Percentiles rank a stretch among this genome's conserved stretches.
These are phyloP conservation scores for Amorphotheca resinae DNA, from an alignment of 495 filamentous ascomycete species.

Conservation along the genomic window DNA sequence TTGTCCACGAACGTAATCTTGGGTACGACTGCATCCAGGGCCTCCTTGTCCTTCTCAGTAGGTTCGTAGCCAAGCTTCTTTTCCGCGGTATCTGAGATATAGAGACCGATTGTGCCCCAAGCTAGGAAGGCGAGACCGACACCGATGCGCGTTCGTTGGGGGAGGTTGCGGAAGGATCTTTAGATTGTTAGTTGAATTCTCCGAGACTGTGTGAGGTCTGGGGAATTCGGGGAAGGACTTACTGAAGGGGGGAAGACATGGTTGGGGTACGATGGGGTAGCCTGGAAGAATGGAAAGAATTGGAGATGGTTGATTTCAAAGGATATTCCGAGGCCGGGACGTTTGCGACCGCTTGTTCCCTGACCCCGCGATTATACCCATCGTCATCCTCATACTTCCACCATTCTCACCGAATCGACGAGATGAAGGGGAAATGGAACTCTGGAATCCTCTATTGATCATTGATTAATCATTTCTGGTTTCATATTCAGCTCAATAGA, in stretches of 20 bases:
- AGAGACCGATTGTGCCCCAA: conserved; percentile 49
- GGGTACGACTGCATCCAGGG: conserved; percentile 37
- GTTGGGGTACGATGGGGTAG: not conserved
- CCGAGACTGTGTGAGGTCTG: not conserved
- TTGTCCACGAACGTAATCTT: conserved; percentile 35
- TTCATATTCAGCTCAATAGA: too few relatives aligned
- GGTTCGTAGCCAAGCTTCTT: conserved; percentile 47
- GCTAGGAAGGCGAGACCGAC: conserved; percentile 53
- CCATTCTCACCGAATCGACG: too few relatives aligned
- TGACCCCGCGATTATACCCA: too few relatives aligned
- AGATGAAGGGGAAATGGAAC: too few relatives aligned
- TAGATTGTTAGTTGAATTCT: not conserved
- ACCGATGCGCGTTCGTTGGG: conserved; percentile 47
- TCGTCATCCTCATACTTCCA: too few relatives aligned
- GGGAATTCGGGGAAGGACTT: not conserved
- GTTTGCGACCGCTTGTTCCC: too few relatives aligned
- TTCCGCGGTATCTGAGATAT: conserved; percentile 47
- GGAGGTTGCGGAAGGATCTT: conserved; percentile 48
- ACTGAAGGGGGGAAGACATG: not conserved
- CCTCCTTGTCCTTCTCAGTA: conserved; percentile 47
- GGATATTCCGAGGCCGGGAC: too few relatives aligned
- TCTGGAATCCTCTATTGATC: too few relatives aligned
- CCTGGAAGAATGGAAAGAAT: not conserved
- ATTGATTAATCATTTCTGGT: too few relatives aligned
- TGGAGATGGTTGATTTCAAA: too few relatives aligned